A percentile compares a stretch with the other conserved stretches of the same genome.
These are phyloP conservation scores for Carpinus viminea DNA, from an alignment of 306 rosid genomes.

Conservation along the genomic window DNA sequence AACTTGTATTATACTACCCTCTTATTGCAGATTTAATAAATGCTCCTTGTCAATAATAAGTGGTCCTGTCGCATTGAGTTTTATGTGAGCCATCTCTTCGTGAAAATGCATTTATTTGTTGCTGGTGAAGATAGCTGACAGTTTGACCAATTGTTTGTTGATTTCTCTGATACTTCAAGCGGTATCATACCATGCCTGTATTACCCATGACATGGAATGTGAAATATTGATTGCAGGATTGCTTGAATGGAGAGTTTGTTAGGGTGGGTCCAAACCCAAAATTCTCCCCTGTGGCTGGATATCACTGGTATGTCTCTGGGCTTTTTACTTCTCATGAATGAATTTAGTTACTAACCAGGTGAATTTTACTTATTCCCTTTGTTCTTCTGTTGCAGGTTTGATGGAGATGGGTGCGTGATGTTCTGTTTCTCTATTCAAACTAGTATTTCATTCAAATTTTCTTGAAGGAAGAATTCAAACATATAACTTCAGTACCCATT, in stretches of 20 bases:
- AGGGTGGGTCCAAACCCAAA: constrained; percentile 92
- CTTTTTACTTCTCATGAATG: neutral
- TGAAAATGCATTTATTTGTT: neutral
- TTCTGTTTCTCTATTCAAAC: constrained; percentile 24
- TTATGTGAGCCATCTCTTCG: neutral
- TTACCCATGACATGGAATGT: constrained; percentile 21
- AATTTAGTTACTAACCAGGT: constrained; percentile 9
- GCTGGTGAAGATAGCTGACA: constrained; percentile 4
- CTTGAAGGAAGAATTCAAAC: constrained; percentile 15
- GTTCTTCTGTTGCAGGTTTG: constrained; percentile 72
- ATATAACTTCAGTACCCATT: constrained; percentile 6
- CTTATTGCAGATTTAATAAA: neutral
- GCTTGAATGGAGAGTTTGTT: constrained; percentile 95
- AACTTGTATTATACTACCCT: constrained; percentile 5
- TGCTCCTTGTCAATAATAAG: neutral
- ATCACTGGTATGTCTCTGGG: constrained; percentile 63
- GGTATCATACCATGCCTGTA: neutral
- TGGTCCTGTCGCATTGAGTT: neutral
- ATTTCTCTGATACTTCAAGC: neutral
- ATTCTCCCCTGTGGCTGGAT: constrained; percentile 86
- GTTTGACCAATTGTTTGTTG: neutral
- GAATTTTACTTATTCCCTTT: constrained; percentile 36
- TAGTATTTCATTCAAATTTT: constrained; percentile 19
- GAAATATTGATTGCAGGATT: constrained; percentile 51
- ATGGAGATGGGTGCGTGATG: constrained; percentile 90